A percentile compares a stretch with the other conserved stretches of the same genome.
Conservation (phyloP, 2,329 filamentous ascomycete genomes). For the Cordyceps pruinosa region DNA sequence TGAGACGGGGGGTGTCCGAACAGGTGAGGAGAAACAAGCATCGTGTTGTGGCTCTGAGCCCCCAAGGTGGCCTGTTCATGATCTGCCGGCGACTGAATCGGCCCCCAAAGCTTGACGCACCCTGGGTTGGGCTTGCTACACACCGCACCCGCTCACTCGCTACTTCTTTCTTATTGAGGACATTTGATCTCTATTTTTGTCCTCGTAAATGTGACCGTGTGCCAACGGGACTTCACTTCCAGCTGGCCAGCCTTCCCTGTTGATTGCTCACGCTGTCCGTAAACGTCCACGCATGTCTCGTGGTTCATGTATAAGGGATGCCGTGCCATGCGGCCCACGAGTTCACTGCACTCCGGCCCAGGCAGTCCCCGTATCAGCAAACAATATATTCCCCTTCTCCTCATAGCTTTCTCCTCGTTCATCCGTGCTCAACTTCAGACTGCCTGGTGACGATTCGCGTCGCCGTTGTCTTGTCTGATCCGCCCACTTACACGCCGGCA, state of each 20-base stretch:
- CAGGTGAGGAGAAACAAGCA: too few relatives aligned
- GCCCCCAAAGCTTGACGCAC: background rate
- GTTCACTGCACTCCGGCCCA: background rate
- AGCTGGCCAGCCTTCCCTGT: background rate
- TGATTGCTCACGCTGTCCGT: background rate
- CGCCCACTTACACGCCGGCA: background rate
- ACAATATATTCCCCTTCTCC: background rate
- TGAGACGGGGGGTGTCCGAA: background rate
- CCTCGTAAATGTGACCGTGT: background rate
- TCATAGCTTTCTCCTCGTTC: background rate
- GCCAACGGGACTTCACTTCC: background rate
- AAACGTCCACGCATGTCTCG: background rate
- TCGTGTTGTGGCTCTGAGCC: background rate
- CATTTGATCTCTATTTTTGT: slow-evolving; percentile 8
- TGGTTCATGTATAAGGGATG: background rate
- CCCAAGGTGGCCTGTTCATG: background rate
- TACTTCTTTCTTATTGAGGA: slow-evolving; percentile 1
- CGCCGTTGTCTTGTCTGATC: background rate
- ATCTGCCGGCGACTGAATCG: background rate
- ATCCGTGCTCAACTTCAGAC: background rate
- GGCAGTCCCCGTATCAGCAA: background rate
- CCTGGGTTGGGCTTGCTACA: background rate
- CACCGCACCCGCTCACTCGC: background rate
- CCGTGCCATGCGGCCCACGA: background rate
- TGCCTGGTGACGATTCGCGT: background rate